Conservation (phyloP, 441 rosid species). For the Rhodomyrtus psidioides region DNA sequence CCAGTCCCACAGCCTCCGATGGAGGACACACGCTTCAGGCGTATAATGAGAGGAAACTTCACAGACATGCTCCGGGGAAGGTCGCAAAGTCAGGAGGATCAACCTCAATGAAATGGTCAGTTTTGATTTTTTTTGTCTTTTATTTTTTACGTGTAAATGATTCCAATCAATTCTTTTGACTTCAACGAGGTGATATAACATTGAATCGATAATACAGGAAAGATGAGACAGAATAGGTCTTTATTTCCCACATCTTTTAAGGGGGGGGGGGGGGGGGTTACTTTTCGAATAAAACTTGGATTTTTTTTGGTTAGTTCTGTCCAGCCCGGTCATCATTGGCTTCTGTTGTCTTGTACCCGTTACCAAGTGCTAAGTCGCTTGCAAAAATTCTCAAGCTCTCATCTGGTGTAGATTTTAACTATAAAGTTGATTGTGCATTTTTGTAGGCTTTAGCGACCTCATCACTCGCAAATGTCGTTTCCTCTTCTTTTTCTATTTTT, state of each 20-base stretch:
- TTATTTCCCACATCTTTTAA: not conserved
- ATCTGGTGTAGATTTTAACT: not conserved
- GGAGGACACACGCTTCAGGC: constrained; percentile 88
- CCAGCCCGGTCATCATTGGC: not conserved
- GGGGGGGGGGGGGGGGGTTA: too few species aligned
- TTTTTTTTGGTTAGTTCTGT: not conserved
- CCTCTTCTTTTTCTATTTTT: not conserved
- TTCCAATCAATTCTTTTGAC: constrained; percentile 1
- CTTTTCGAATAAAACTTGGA: not conserved
- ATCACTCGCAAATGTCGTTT: not conserved
- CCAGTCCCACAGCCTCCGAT: constrained; percentile 21
- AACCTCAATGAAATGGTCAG: constrained; percentile 18
- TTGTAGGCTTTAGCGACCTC: not conserved
- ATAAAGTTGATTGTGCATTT: not conserved
- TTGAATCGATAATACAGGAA: not conserved
- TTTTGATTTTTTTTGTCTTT: not conserved
- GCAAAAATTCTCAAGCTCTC: not conserved
- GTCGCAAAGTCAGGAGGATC: constrained; percentile 50
- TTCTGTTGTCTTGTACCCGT: not conserved
- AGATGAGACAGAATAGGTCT: not conserved
- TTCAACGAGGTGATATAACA: not conserved
- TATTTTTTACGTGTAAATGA: not conserved
- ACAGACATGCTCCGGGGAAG: constrained; percentile 81
- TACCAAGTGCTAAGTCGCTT: not conserved
- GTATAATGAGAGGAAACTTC: constrained; percentile 90